These are phyloP conservation scores for Lecanosticta acicola DNA, from an alignment of 2,329 filamentous ascomycete species.

Conservation along the genomic window DNA sequence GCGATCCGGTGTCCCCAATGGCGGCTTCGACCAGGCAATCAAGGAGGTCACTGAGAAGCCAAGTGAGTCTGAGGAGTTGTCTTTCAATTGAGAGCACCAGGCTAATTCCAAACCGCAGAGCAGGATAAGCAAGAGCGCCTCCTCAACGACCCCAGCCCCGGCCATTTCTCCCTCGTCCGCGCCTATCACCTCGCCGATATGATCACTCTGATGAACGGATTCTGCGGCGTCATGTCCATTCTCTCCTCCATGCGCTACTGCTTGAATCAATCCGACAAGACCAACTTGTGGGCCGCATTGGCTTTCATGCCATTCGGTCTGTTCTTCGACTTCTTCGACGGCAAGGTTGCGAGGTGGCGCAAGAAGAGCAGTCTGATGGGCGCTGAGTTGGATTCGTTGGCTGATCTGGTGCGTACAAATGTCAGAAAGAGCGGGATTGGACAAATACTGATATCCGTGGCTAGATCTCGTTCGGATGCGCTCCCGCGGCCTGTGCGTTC, in stretches of 20 bases:
- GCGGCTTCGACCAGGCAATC: conserved; percentile 41
- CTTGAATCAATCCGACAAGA: conserved; percentile 56
- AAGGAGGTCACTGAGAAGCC: conserved; percentile 35
- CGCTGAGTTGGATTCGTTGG: conserved; percentile 91
- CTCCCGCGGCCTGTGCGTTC: conserved; percentile 82
- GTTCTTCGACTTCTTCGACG: conserved; percentile 98
- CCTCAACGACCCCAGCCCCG: conserved; percentile 57
- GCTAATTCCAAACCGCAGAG: conserved; percentile 39
- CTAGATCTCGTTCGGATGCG: conserved; percentile 93
- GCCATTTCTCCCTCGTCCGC: conserved; percentile 61
- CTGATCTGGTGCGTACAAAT: conserved; percentile 67
- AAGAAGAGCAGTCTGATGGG: conserved; percentile 98
- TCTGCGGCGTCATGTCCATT: conserved; percentile 90
- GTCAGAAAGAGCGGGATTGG: neutral
- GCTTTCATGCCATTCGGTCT: conserved; percentile 84
- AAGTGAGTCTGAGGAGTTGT: conserved; percentile 37
- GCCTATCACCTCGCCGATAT: conserved; percentile 73
- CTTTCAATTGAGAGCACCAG: no score
- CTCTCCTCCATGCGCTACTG: conserved; percentile 94
- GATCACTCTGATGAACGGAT: conserved; percentile 77
- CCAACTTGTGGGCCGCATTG: conserved; percentile 75
- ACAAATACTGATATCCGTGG: neutral
- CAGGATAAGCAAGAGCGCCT: conserved; percentile 72
- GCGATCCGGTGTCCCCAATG: conserved; percentile 51
- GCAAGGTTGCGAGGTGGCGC: conserved; percentile 91